Base-by-base conservation (phyloP, 1,139 yeast genomes). In the Debaryomyces sp. region DNA sequence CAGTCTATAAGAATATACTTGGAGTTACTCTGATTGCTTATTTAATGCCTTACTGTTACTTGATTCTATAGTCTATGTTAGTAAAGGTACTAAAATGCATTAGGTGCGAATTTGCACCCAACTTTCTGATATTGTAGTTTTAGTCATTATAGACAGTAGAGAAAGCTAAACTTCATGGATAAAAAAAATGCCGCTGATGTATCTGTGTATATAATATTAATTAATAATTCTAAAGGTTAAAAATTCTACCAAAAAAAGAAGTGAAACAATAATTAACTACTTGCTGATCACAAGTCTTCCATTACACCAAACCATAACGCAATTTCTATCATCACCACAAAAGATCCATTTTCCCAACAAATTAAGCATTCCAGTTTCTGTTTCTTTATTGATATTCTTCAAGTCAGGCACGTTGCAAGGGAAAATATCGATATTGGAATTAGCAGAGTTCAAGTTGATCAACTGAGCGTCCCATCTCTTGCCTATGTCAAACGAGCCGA, bases 301-400 rank as follows among this genome's bases (percentile, higher is more conserved):
- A 59, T 84, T 82, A 33, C 92, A 92, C 89, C 90, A 94, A 12
- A 94, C 97, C 48, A 74, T 75, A 12, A 71, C 62, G 39, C 95
- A 85, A 64, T 94, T 94, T 61, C 99, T 78, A 65, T 94, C 97
- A 67, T 94, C 99, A 30, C 98, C 99, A 51, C 84, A 81, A 63
- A 90, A 94, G n/a, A 92, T 73, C 99, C 99, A 94, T 64, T 90
- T 91, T 47, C 89, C 89, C 6, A 92, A 67, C 46, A 89, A 62
- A 63, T 87, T 81, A 23, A 70, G 72, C 62, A 80, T 72, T 48
- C 73, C 72, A 26, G 21, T 29, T n/a, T 41, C 22, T 15, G 22
- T 22, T 2, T 37, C 30, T 17, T 30, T 13, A 7, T 13, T 18
- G 27, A 43, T 32, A 27, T 21, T 30, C 23, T 54, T 51, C 17